Conservation (phyloP, 176 grass and related monocot species). For the Elymus sibiricus region DNA sequence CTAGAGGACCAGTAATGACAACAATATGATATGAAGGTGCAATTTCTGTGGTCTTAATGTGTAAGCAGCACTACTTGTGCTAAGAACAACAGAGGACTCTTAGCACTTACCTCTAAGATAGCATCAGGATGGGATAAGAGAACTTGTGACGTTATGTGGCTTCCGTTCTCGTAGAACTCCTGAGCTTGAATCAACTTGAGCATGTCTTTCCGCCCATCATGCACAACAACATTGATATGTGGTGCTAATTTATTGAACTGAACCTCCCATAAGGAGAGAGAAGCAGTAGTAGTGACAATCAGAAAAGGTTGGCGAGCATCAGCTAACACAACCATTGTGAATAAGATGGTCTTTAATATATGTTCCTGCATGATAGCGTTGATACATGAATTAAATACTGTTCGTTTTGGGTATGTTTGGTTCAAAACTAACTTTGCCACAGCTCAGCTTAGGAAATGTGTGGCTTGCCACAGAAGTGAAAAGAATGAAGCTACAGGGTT, state of each 20-base stretch:
- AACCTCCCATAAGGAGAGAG: constrained; percentile 60
- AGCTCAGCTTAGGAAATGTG: not conserved
- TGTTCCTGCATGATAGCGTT: constrained; percentile 43
- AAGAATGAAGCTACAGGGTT: not conserved
- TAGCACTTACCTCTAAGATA: constrained; percentile 51
- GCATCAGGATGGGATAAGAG: constrained; percentile 64
- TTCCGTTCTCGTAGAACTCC: constrained; percentile 46
- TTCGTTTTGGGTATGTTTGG: not conserved
- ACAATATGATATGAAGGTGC: not conserved
- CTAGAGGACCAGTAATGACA: not conserved
- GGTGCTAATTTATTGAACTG: constrained; percentile 64
- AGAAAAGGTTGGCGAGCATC: constrained; percentile 55
- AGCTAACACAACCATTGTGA: constrained; percentile 39
- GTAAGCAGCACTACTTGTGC: not conserved
- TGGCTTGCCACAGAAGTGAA: not conserved
- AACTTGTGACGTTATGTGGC: constrained; percentile 59
- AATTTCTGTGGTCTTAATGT: not conserved
- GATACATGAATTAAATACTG: not conserved
- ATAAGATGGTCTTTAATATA: constrained; percentile 60
- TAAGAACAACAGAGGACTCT: constrained; percentile 10
- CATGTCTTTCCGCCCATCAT: constrained; percentile 48
- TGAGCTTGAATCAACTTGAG: constrained; percentile 45
- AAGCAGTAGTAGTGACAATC: constrained; percentile 46
- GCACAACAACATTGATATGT: constrained; percentile 55
- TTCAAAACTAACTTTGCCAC: not conserved